phyloP scores from a whole-genome alignment of 2,329 filamentous ascomycete species.

The Penicillium sclerotigenum region DNA sequence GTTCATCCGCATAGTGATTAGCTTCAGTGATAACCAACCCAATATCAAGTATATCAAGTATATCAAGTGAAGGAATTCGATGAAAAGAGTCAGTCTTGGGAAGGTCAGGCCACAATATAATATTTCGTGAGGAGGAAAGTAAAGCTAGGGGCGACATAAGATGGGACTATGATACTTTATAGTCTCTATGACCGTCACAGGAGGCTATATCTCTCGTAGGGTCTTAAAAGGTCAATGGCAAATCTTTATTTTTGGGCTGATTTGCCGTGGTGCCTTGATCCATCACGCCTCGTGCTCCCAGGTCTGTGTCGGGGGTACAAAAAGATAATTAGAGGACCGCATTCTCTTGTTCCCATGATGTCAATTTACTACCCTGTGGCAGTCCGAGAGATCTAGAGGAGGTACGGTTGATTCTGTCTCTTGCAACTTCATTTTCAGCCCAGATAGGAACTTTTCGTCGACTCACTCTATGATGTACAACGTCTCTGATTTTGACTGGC shows the following conservation, averaged over 20 bases:
- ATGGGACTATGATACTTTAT: slow-evolving; percentile 11
- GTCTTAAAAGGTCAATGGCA: slow-evolving; percentile 1
- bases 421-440: slow-evolving; percentile 9
- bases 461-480: slow-evolving; percentile 14
- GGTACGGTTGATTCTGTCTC: background rate
- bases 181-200: background rate
- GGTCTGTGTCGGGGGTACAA: slow-evolving; percentile 15
- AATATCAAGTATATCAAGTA: too few species aligned
- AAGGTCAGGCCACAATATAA: background rate
- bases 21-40: background rate
- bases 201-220: background rate
- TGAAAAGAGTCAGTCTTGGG: background rate
- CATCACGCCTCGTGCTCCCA: slow-evolving; percentile 17
- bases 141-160: slow-evolving; percentile 1
- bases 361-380: background rate
- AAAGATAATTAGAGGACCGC: slow-evolving; percentile 4
- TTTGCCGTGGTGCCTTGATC: slow-evolving; percentile 12
- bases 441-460: slow-evolving; percentile 10
- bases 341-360: background rate
- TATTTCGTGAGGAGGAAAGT: slow-evolving; percentile 1
- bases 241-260: slow-evolving; percentile 14
- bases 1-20: slow-evolving; percentile 29
- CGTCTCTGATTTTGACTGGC: slow-evolving; percentile 11
- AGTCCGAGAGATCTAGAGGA: background rate
- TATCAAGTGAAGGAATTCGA: background rate